phyloP scores from a whole-genome alignment of 2,329 filamentous ascomycete species.

The Cytospora chrysosperma region DNA sequence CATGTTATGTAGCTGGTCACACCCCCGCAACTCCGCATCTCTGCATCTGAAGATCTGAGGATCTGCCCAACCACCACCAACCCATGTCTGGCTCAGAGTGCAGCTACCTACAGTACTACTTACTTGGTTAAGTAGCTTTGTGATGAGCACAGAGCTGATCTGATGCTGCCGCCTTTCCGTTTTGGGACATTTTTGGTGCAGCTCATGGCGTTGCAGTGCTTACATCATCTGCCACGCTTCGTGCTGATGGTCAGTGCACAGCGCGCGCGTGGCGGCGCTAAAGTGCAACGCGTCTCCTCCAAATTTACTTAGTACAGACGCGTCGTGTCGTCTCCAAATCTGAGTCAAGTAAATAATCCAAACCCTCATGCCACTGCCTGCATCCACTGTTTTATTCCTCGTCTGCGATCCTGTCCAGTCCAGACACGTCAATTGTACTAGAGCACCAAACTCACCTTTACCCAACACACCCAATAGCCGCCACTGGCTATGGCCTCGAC shows the following conservation, averaged over 20 bases:
- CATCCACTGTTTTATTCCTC: too few species aligned
- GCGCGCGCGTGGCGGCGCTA: not conserved
- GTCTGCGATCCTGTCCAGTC: too few species aligned
- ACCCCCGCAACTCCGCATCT: too few species aligned
- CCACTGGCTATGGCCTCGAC: not conserved
- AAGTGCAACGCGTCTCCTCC: conserved; percentile 22
- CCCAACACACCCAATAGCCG: too few species aligned
- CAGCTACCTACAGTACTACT: too few species aligned
- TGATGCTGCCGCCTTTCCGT: not conserved
- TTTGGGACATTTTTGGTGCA: not conserved
- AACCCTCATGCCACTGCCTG: not conserved
- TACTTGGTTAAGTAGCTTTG: too few species aligned
- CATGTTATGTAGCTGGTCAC: too few species aligned
- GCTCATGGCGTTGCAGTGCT: not conserved
- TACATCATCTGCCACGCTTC: not conserved
- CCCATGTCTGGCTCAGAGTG: too few species aligned
- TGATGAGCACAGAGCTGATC: too few species aligned
- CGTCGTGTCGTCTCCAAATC: conserved; percentile 7
- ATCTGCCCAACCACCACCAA: too few species aligned
- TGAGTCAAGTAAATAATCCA: not conserved
- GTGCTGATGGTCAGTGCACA: not conserved
- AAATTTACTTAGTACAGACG: conserved; percentile 1
- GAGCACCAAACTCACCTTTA: too few species aligned
- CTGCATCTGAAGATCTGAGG: too few species aligned
- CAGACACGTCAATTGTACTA: not conserved